Conservation (phyloP, 2,329 filamentous ascomycete genomes). For the Alternaria sp. region DNA sequence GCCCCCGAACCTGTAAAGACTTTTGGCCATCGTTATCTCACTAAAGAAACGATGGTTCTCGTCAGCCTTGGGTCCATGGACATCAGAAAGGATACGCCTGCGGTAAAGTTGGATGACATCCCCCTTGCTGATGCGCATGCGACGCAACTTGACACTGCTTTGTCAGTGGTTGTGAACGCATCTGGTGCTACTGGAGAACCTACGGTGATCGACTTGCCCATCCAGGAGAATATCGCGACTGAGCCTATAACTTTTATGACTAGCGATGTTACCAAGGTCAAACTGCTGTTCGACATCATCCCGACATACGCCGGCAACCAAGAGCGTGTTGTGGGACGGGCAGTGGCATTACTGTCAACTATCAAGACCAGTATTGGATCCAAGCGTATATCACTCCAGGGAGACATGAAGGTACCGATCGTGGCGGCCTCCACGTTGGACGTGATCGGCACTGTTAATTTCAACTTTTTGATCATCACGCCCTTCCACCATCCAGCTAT, state of each 20-base stretch:
- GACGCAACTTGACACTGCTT: conserved; percentile 90
- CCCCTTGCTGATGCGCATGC: conserved; percentile 87
- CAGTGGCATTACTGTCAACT: conserved; percentile 84
- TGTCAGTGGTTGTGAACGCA: conserved; percentile 90
- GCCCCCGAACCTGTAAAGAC: conserved; percentile 84
- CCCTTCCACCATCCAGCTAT: conserved; percentile 95
- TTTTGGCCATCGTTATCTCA: conserved; percentile 95
- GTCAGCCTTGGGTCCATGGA: conserved; percentile 97
- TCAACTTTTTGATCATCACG: conserved; percentile 95
- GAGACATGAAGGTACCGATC: conserved; percentile 91
- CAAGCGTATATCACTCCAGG: conserved; percentile 89
- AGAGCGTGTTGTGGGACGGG: conserved; percentile 86
- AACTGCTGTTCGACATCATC: conserved; percentile 91
- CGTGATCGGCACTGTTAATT: conserved; percentile 92
- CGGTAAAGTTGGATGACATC: conserved; percentile 87
- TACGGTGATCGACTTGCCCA: conserved; percentile 87
- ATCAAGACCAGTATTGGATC: conserved; percentile 83
- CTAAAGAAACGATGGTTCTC: conserved; percentile 84
- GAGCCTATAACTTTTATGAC: conserved; percentile 93
- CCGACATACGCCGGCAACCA: conserved; percentile 88
- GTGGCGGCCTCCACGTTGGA: conserved; percentile 82
- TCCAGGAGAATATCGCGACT: conserved; percentile 92
- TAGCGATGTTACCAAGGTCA: conserved; percentile 78
- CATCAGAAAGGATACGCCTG: conserved; percentile 78
- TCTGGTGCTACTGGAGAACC: conserved; percentile 85